Conservation (phyloP, 306 rosid species). For the Sophora flavescens region DNA sequence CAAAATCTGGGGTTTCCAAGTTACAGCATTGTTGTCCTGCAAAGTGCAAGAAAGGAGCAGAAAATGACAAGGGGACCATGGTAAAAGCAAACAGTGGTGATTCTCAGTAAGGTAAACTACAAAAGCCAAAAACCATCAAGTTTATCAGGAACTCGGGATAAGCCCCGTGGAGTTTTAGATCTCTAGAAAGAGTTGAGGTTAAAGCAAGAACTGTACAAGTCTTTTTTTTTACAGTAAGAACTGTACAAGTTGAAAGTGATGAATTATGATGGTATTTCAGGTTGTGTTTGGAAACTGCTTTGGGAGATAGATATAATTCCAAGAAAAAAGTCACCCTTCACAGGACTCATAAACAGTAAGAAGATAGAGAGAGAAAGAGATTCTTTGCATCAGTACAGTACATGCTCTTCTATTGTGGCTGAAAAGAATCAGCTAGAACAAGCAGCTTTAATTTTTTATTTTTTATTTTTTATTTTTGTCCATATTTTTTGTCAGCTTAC, state of each 20-base stretch:
- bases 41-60: neutral
- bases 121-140: conserved; percentile 51
- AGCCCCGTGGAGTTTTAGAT: conserved; percentile 40
- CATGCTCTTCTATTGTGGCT: conserved; percentile 28
- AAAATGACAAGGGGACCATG: conserved; percentile 45
- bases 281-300: neutral
- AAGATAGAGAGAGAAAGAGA: conserved; percentile 34
- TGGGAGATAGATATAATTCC: conserved; percentile 24
- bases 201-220: no score
- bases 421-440: conserved; percentile 29
- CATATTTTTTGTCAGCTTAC: no score
- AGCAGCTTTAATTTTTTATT: conserved; percentile 17
- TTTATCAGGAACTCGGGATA: conserved; percentile 42
- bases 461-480: no score
- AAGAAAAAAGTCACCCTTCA: conserved; percentile 8
- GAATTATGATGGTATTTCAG: conserved; percentile 41
- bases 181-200: conserved; percentile 43
- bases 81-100: conserved; percentile 41
- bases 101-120: conserved; percentile 44
- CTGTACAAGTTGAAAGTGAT: conserved; percentile 47
- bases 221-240: no score
- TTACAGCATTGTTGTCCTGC: conserved; percentile 37
- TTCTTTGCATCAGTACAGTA: conserved; percentile 26
- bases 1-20: conserved; percentile 5
- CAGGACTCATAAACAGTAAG: conserved; percentile 22